Evolutionary conservation across 495 filamentous ascomycete genomes (phyloP), one percentile per base, ranked within the genome.

Genomic region (Trichoderma reesei): DNA sequence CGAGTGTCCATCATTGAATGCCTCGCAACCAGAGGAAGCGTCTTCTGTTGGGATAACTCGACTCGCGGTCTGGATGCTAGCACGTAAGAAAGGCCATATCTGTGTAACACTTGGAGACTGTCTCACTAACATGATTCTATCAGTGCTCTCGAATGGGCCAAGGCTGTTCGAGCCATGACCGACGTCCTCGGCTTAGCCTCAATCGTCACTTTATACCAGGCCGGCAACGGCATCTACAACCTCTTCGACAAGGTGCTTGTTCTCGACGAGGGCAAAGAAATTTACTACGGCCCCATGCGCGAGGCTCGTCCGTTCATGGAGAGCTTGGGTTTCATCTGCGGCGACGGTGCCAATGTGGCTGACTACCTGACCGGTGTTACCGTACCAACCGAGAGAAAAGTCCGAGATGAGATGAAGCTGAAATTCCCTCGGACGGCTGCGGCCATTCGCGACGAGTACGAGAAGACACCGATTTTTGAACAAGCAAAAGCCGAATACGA

Each of bases 281-380:
- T 89, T 11, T 90, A 83, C 72, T 89, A 85, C 56, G 88, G 88
- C 0, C 82, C 80, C 0, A 80, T 78, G 31, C 72, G 75, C 13
- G 69, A 80, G 36, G 88, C 87, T 16, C 81, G 80, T 59, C 73
- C 79, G 11, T 90, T 88, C 67, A 89, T 90, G 63, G 74, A 76
- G 16, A 74, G 84, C 56, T 77, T 87, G 63, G 85, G 85, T 33
- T 63, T 63, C 61, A 34, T 46, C 41, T 63, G 41, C 61, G 41
- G 26, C n/a, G 26, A 63, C 26, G 61, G 61, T 26, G 61, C 61
- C 37, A 63, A 63, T 18, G 41, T 63, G 0, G 83, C 86, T 26
- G 89, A 91, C 70, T 91, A 90, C 69, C 73, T 91, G 6, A 91
- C 88, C 0, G 87, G 86, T 7, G 80, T 91, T 68, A 90, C 88